phyloP scores from a whole-genome alignment of 2,329 filamentous ascomycete species.

The Colletotrichum somersetense region DNA sequence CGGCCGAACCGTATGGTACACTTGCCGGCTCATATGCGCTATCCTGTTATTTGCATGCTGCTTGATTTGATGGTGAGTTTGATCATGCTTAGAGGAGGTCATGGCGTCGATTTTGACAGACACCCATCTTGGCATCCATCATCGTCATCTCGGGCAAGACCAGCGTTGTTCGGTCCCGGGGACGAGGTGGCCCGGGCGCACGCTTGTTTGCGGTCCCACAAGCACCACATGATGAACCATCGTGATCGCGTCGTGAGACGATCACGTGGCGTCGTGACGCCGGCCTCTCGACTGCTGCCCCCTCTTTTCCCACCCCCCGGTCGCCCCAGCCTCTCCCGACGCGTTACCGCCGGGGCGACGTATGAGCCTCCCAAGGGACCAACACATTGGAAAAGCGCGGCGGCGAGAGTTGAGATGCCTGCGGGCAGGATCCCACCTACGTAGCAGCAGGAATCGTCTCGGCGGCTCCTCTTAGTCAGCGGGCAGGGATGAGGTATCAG shows the following conservation, averaged over 20 bases:
- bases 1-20: not conserved
- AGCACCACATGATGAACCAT: not conserved
- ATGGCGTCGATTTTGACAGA: constrained; percentile 31
- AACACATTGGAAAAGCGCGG: not conserved
- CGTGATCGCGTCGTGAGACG: not conserved
- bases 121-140: constrained; percentile 21
- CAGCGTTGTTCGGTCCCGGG: constrained; percentile 6
- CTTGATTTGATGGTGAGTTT: constrained; percentile 16
- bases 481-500: not conserved
- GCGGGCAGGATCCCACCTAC: not conserved
- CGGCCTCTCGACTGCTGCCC: constrained; percentile 11
- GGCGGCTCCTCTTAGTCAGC: not conserved
- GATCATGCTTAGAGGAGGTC: constrained; percentile 19
- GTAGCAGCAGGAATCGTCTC: not conserved
- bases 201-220: not conserved
- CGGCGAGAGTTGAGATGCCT: not conserved
- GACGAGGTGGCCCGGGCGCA: constrained; percentile 1
- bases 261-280: constrained; percentile 18
- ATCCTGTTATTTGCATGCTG: not conserved
- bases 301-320: not conserved
- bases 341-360: not conserved
- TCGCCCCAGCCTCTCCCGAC: constrained; percentile 17
- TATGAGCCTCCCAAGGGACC: not conserved
- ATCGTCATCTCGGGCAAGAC: constrained; percentile 11
- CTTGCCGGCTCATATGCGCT: not conserved